These are phyloP conservation scores for Ashbya aceris DNA, from an alignment of 1,139 yeast genomes.

Conservation along the genomic window DNA sequence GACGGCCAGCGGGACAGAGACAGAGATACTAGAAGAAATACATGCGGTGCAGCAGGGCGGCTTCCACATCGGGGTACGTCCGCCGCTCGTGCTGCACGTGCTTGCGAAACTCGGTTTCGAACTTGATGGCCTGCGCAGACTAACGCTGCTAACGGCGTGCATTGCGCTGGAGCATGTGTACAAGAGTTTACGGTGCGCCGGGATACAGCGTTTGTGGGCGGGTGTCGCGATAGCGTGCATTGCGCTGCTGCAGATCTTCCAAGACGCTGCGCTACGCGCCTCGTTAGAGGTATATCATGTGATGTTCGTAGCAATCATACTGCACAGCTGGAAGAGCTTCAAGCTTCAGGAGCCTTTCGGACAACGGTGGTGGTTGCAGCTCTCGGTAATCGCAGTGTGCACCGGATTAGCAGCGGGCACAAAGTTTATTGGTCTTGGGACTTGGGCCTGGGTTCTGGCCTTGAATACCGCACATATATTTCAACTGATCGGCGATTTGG, in stretches of 20 bases:
- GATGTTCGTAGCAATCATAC: conserved; percentile 36
- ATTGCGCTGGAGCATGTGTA: conserved; percentile 39
- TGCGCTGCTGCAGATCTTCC: conserved; percentile 45
- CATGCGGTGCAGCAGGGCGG: conserved; percentile 9
- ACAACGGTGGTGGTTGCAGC: conserved; percentile 37
- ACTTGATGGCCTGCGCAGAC: conserved; percentile 36
- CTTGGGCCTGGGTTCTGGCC: conserved; percentile 42
- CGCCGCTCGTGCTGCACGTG: conserved; percentile 18
- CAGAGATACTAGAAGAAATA: conserved; percentile 9
- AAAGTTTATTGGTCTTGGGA: conserved; percentile 46
- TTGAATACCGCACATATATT: conserved; percentile 42
- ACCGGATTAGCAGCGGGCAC: conserved; percentile 47
- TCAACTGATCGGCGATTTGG: conserved; percentile 50
- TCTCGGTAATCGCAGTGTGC: conserved; percentile 39
- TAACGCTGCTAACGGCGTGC: conserved; percentile 47
- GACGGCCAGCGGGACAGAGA: conserved; percentile 4
- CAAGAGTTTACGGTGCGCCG: conserved; percentile 39
- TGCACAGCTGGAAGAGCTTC: conserved; percentile 38
- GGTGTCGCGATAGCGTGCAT: conserved; percentile 39
- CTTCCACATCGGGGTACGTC: conserved; percentile 14
- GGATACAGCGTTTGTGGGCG: conserved; percentile 38
- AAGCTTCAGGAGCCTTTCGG: conserved; percentile 34
- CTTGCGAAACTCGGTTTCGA: conserved; percentile 7
- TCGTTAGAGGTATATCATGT: conserved; percentile 45
- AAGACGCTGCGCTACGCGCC: conserved; percentile 42